Evolutionary conservation across 192 early-diverging fungal genomes (phyloP).

Genomic region (Backusella parvicylindrica): DNA sequence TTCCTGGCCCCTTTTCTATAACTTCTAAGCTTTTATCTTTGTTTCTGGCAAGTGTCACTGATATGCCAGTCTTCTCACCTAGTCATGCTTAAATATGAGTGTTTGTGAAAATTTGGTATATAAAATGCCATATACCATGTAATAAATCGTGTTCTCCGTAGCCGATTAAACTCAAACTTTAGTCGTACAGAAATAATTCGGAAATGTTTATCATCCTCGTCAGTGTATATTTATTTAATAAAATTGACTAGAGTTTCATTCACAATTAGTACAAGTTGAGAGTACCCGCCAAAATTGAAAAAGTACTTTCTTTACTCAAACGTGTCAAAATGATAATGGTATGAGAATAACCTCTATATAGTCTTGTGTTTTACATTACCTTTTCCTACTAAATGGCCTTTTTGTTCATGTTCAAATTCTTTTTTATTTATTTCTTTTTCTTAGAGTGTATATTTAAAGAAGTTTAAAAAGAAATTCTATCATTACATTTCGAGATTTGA

Average conservation of each 20-base stretch:
- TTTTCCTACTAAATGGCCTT: background rate
- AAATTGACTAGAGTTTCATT: slow-evolving; percentile 3
- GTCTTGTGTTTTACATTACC: background rate
- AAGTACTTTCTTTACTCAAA: slow-evolving; percentile 6
- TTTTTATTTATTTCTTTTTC: background rate
- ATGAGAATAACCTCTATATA: background rate
- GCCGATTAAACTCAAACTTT: background rate
- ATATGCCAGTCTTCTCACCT: background rate
- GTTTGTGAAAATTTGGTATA: background rate
- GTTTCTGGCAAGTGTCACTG: background rate
- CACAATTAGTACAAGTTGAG: background rate
- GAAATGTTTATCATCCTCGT: background rate
- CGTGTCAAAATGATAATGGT: slow-evolving; percentile 6
- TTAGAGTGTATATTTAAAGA: background rate
- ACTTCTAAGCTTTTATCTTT: background rate
- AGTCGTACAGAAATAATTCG: background rate
- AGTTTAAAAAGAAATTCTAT: background rate
- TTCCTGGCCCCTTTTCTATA: background rate
- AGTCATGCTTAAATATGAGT: background rate
- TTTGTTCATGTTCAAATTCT: background rate
- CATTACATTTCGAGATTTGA: background rate
- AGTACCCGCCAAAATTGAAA: slow-evolving; percentile 2
- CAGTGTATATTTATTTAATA: slow-evolving; percentile 1
- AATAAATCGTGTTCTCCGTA: background rate
- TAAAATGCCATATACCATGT: background rate